Evolutionary conservation across 352 stramenopile genomes (phyloP).

Genomic region (Elongisporangium prolatum): DNA sequence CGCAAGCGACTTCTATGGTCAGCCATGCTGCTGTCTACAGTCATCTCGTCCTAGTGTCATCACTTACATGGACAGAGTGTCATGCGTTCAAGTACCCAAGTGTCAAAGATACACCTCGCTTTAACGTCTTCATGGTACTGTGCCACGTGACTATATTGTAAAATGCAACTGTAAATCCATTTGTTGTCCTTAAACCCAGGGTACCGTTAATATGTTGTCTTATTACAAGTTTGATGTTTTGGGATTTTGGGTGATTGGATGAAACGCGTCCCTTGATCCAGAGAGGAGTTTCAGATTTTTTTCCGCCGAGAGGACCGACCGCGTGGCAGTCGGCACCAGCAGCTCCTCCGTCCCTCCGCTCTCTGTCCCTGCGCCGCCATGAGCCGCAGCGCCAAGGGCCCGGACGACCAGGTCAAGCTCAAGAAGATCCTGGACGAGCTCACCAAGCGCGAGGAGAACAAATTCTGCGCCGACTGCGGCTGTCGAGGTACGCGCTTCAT

Average conservation of each 20-base stretch:
- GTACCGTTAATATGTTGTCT: neutral
- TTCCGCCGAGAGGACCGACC: neutral
- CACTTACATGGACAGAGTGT: neutral
- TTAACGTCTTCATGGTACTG: neutral
- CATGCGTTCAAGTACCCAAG: neutral
- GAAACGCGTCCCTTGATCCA: neutral
- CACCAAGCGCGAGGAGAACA: slow-evolving; percentile 89
- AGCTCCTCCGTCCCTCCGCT: neutral
- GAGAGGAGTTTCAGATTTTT: neutral
- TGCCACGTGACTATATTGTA: too few species aligned
- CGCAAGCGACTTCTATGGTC: too few species aligned
- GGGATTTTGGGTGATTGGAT: neutral
- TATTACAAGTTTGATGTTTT: neutral
- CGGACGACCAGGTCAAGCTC: slow-evolving; percentile 83
- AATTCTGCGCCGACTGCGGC: slow-evolving; percentile 88
- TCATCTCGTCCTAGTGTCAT: neutral
- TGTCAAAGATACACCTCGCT: neutral
- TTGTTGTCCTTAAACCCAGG: neutral
- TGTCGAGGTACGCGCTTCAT: slow-evolving; percentile 45
- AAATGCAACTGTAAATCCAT: too few species aligned
- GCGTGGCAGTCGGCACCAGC: neutral
- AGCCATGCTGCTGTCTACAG: neutral
- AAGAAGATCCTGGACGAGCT: slow-evolving; percentile 87
- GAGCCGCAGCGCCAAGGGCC: slow-evolving; percentile 43
- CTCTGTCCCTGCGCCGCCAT: slow-evolving; percentile 17